phyloP scores from a whole-genome alignment of 352 stramenopile species.

The Albugo candida region DNA sequence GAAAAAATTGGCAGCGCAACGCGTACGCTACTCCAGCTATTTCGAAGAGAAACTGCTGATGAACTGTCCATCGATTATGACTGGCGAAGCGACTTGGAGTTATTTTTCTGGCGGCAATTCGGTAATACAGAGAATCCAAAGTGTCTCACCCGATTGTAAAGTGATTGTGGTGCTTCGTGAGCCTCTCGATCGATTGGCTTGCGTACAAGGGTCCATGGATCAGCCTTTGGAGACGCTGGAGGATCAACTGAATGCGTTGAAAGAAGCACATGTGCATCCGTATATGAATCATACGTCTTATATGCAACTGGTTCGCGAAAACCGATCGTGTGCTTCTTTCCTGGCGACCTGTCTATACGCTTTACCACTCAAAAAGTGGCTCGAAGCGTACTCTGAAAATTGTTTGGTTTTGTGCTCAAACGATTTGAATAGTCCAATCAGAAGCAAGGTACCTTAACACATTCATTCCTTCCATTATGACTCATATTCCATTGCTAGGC shows the following conservation, averaged over 20 bases:
- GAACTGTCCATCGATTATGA: conserved; percentile 79
- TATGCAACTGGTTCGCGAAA: conserved; percentile 33
- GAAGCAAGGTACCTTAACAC: too few relatives aligned
- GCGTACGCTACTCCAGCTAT: conserved; percentile 63
- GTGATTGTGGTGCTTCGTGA: conserved; percentile 71
- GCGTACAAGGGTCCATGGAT: conserved; percentile 43
- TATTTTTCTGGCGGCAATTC: conserved; percentile 73
- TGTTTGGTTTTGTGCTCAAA: conserved; percentile 88
- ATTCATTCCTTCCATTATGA: too few relatives aligned
- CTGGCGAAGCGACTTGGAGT: conserved; percentile 84
- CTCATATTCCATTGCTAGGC: conserved; percentile 8
- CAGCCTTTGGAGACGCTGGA: conserved; percentile 43
- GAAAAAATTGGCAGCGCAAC: conserved; percentile 19
- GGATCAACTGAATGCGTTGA: conserved; percentile 45
- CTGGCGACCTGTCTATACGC: conserved; percentile 85
- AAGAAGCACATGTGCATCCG: conserved; percentile 31
- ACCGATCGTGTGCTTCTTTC: conserved; percentile 39
- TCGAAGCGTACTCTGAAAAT: conserved; percentile 73
- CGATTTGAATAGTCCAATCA: conserved; percentile 60
- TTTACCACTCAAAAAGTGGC: conserved; percentile 86
- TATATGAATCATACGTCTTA: conserved; percentile 61
- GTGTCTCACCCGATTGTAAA: conserved; percentile 66
- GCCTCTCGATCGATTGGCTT: conserved; percentile 59
- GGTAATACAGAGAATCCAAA: conserved; percentile 56
- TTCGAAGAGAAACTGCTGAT: conserved; percentile 68